Base-by-base conservation (phyloP, 441 rosid genomes). In the Raphanus hybrid region DNA sequence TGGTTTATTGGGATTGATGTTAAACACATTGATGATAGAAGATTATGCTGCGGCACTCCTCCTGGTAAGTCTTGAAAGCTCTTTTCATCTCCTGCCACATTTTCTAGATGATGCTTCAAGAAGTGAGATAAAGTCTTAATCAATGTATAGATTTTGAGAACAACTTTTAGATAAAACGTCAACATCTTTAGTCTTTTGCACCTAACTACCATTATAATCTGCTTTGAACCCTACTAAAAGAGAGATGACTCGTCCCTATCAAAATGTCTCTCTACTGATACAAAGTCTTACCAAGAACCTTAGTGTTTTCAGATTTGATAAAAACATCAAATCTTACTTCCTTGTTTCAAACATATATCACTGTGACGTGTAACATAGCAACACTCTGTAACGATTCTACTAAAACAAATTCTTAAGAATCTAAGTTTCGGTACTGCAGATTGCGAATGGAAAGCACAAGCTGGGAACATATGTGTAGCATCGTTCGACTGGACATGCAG, bases 1-100 rank as follows among this genome's bases (percentile, higher is more conserved):
- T 96, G 99, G 99, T 93, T 96, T 86, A 91, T 96, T 5, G 97
- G 99, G 18, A 89, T 96, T 16, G 98, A 96, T 64, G 94, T 83
- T 54, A 88, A 96, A 69, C 98, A 93, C 76, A 87, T 93, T 9
- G 99, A 93, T 70, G 98, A 96, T 73, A 85, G 98, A 72, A 89
- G 99, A 82, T 82, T 96, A 35, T 96, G 98, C 35, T 96, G 99
- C 39, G 98, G 98, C 83, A 96, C 97, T 14, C 98, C 94, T 78
- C 97, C 97, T 20, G 97, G 97, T 96, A 86, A 83, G 83, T 41
- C 39, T 68, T n/a, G 8, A 5, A 23, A 18, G 16, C 50, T 65
- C 32, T 29, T 70, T 55, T 39, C 1, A 3, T 61, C 14, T 66
- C 69, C 75, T 73, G 11, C 58, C 45, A 52, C 39, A 26, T 57